These are phyloP conservation scores for Neonectria neomacrospora DNA, from an alignment of 2,329 filamentous ascomycete species.

Conservation along the genomic window DNA sequence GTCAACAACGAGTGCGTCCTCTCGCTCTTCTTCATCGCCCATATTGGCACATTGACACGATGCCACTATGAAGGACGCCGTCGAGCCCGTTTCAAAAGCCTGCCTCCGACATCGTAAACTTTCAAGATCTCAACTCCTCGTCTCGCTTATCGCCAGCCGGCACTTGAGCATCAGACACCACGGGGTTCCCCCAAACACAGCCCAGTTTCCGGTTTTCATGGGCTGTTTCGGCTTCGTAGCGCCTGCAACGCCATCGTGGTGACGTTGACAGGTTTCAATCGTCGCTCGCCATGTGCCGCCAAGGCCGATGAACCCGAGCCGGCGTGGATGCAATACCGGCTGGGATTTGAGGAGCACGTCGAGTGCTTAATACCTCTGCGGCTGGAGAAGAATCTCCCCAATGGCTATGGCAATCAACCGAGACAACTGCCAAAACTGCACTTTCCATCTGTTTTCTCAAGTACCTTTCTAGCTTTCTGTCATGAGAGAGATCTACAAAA, in stretches of 20 bases:
- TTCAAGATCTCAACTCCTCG: neutral
- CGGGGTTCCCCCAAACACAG: neutral
- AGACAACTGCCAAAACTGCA: neutral
- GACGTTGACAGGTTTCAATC: conserved; percentile 17
- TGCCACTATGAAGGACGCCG: neutral
- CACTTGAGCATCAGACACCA: conserved; percentile 5
- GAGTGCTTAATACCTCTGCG: neutral
- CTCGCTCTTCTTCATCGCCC: neutral
- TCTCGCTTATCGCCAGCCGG: conserved; percentile 24
- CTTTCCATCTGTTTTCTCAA: neutral
- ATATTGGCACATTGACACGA: neutral
- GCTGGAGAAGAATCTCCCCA: neutral
- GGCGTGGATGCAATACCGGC: neutral
- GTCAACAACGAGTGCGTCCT: neutral
- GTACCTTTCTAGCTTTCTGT: neutral
- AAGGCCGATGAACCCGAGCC: neutral
- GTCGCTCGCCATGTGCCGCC: neutral
- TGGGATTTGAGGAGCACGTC: neutral
- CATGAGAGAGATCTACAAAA: neutral
- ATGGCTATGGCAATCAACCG: neutral
- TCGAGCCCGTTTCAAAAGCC: conserved; percentile 22
- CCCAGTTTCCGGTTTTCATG: neutral
- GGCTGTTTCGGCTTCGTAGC: conserved; percentile 1
- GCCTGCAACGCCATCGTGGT: conserved; percentile 1
- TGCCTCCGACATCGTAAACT: conserved; percentile 9